phyloP scores from a whole-genome alignment of 2,329 filamentous ascomycete species.

The Purpureocillium lavendulum region DNA sequence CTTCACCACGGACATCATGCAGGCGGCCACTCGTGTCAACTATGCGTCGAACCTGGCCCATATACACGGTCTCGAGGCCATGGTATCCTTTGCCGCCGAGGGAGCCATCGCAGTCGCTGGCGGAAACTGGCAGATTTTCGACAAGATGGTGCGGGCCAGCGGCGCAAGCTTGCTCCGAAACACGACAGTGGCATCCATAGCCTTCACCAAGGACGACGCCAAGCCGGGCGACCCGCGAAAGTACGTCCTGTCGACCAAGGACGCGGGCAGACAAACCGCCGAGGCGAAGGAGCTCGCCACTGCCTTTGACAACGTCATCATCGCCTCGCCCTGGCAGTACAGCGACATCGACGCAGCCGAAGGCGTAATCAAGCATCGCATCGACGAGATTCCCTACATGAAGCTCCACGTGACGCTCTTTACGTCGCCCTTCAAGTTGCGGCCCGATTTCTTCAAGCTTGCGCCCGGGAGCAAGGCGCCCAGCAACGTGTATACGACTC shows the following conservation, averaged over 20 bases:
- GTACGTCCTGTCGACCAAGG: conserved; percentile 36
- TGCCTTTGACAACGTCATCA: conserved; percentile 69
- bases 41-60: conserved; percentile 83
- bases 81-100: conserved; percentile 85
- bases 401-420: conserved; percentile 86
- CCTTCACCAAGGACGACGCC: conserved; percentile 34
- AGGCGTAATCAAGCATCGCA: conserved; percentile 57
- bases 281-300: conserved; percentile 34
- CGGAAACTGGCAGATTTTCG: conserved; percentile 93
- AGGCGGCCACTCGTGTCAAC: conserved; percentile 87
- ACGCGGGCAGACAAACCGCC: conserved; percentile 10
- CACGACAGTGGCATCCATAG: conserved; percentile 57
- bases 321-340: conserved; percentile 80
- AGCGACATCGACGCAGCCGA: conserved; percentile 58
- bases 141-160: conserved; percentile 64
- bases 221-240: conserved; percentile 29
- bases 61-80: conserved; percentile 83
- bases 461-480: conserved; percentile 51
- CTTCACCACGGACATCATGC: conserved; percentile 76
- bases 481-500: conserved; percentile 72
- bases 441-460: conserved; percentile 64
- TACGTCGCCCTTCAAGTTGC: conserved; percentile 66
- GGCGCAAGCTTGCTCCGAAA: conserved; percentile 55
- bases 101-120: conserved; percentile 72
- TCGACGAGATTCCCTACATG: conserved; percentile 79